Percentiles rank a stretch among this genome's conserved stretches.
Evolutionary conservation across 805 yeast genomes (phyloP).

Genomic region (Starmerella tilneyi): DNA sequence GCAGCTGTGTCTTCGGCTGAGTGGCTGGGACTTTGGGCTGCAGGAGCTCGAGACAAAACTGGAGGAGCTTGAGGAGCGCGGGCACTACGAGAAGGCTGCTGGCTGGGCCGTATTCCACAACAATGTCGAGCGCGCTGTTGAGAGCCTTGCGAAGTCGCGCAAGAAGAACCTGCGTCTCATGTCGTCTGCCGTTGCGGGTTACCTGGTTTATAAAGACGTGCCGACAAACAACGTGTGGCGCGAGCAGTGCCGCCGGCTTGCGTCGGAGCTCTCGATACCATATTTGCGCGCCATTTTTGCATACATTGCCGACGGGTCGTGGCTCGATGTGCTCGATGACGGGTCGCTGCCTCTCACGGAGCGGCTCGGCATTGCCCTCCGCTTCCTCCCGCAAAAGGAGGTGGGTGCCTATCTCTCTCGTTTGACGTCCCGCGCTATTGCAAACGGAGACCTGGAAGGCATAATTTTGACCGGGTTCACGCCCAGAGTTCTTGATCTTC

Average conservation of each 20-base stretch:
- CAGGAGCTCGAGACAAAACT: slow-evolving; percentile 65
- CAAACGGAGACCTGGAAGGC: slow-evolving; percentile 82
- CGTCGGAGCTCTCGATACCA: slow-evolving; percentile 82
- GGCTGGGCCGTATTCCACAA: slow-evolving; percentile 97
- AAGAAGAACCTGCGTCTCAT: slow-evolving; percentile 63
- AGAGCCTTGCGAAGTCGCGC: slow-evolving; percentile 63
- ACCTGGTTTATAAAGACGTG: slow-evolving; percentile 51
- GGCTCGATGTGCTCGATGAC: slow-evolving; percentile 94
- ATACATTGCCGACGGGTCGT: slow-evolving; percentile 82
- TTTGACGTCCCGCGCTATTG: slow-evolving; percentile 59
- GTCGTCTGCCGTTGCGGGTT: slow-evolving; percentile 91
- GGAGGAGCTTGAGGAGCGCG: slow-evolving; percentile 43
- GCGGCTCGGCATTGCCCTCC: slow-evolving; percentile 77
- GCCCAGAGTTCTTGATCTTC: slow-evolving; percentile 63
- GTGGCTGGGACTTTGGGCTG: slow-evolving; percentile 82
- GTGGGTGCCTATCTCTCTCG: slow-evolving; percentile 59
- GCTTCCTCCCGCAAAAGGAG: slow-evolving; percentile 70
- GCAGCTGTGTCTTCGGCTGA: slow-evolving; percentile 65
- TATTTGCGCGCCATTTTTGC: slow-evolving; percentile 88
- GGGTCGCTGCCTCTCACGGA: slow-evolving; percentile 79
- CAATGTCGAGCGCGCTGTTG: slow-evolving; percentile 68
- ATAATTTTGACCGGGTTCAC: slow-evolving; percentile 86
- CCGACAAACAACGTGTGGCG: slow-evolving; percentile 71
- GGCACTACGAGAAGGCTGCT: slow-evolving; percentile 79
- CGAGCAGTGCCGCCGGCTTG: slow-evolving; percentile 79